These are phyloP conservation scores for Saccharomycopsis javanensis DNA, from an alignment of 805 yeast species.

Conservation along the genomic window DNA sequence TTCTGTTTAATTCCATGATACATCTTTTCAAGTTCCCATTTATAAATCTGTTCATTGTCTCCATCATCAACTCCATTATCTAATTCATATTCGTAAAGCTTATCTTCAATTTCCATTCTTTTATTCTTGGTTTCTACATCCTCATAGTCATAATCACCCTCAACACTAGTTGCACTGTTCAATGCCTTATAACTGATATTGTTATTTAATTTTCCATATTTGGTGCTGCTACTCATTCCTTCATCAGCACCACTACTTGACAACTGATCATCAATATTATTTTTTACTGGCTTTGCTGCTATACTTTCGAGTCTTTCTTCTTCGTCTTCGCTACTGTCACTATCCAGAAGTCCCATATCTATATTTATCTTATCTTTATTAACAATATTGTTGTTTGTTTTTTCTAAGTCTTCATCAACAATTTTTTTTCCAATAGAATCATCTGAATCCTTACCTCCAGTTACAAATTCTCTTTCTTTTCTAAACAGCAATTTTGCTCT, in stretches of 20 bases:
- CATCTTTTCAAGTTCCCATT: slow-evolving; percentile 1
- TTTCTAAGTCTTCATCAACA: not conserved
- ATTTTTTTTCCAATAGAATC: not conserved
- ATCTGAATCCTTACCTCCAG: not conserved
- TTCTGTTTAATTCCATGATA: not conserved
- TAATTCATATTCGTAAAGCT: not conserved
- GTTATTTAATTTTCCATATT: too few relatives aligned
- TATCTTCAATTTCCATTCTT: not conserved
- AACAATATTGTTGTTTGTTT: not conserved
- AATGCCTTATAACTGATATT: too few relatives aligned
- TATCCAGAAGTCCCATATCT: slow-evolving; percentile 1
- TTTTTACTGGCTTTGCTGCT: not conserved
- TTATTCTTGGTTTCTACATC: not conserved
- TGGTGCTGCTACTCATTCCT: too few relatives aligned
- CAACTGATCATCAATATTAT: not conserved
- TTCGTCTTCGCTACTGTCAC: not conserved
- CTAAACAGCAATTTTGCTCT: not conserved
- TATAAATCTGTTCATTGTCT: not conserved
- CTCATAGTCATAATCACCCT: not conserved
- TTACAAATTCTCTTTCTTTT: not conserved
- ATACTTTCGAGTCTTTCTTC: not conserved
- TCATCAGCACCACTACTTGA: too few relatives aligned
- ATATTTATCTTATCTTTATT: not conserved
- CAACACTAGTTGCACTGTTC: too few relatives aligned
- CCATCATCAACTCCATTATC: not conserved